phyloP scores from a whole-genome alignment of 177 flowering plant species.

The Tripterygium wilfordii region DNA sequence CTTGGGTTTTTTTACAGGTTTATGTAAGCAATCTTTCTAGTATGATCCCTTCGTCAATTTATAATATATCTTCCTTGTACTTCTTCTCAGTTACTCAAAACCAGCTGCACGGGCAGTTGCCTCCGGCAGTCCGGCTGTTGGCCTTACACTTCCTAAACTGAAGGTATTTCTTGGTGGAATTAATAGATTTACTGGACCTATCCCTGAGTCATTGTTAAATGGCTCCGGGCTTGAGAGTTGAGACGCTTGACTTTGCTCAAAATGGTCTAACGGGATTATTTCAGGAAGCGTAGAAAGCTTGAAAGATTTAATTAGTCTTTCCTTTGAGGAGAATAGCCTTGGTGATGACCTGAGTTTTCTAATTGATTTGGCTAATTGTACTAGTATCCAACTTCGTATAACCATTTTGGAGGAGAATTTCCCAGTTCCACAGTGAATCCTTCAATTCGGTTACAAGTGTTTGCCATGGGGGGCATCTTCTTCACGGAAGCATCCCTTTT shows the following conservation, averaged over 20 bases:
- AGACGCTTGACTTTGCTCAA: neutral
- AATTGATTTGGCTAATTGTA: neutral
- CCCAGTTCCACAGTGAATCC: neutral
- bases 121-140: neutral
- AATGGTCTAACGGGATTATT: neutral
- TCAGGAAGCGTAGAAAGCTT: neutral
- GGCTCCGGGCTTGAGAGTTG: neutral
- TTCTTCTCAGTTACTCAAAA: neutral
- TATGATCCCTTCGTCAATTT: constrained; percentile 1
- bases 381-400: neutral
- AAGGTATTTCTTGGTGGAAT: neutral
- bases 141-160: neutral
- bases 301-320: neutral
- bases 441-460: neutral
- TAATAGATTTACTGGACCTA: neutral
- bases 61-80: constrained; percentile 4
- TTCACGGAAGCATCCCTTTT: constrained; percentile 7
- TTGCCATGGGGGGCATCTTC: neutral
- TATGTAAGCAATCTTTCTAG: constrained; percentile 3
- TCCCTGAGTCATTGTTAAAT: neutral
- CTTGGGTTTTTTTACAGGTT: neutral
- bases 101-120: constrained; percentile 1
- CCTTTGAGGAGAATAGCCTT: neutral
- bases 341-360: neutral
- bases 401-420: neutral